Base-by-base conservation (phyloP, 2,329 filamentous ascomycete species). In the Epichloe aotearoae region DNA sequence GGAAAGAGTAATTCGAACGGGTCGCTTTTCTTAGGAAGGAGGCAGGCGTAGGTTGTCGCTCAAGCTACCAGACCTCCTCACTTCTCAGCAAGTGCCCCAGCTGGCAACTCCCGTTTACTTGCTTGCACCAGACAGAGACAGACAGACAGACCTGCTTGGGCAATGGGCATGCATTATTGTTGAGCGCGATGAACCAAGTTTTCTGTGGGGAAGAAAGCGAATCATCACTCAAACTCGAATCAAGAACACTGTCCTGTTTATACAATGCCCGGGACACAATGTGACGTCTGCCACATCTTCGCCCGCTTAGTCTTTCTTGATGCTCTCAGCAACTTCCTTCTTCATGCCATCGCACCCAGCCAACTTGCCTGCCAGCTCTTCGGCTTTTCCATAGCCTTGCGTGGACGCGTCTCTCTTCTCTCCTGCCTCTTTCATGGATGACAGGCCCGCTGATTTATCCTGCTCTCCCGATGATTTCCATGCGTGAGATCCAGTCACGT, bases 311-410 rank as follows among this genome's bases (percentile, higher is more conserved):
- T 61, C 58, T 50, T 66, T 61, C 54, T 63, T 66, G 50, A 64
- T 66, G 59, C 76, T 82, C 17, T 69, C 72, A 14, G 67, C 70
- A 0, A 81, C 82, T 63, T 84, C 81, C 50, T 74, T 72, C 64
- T 77, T 69, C 83, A 87, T 86, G 0, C 83, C 83, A 64, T 83
- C 79, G 56, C 83, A 87, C 0, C 83, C 83, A 0, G 79, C 74
- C 1, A 76, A 65, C 59, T 76, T 78, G 5, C 83, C 83, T 0
- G 80, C 77, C 46, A 81, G 61, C 69, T 86, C 77, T 62, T 88
- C 83, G 3, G 73, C 71, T 59, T 75, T 79, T 37, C 83, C 83
- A 50, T 75, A 80, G 0, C 82, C 82, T 42, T 75, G 68, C 4
- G 50, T 39, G 5, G 64, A 60, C 1, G 74, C 62, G 56, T 85